Conservation (phyloP, 176 grass and related monocot species). For the Oryza coarctata region DNA sequence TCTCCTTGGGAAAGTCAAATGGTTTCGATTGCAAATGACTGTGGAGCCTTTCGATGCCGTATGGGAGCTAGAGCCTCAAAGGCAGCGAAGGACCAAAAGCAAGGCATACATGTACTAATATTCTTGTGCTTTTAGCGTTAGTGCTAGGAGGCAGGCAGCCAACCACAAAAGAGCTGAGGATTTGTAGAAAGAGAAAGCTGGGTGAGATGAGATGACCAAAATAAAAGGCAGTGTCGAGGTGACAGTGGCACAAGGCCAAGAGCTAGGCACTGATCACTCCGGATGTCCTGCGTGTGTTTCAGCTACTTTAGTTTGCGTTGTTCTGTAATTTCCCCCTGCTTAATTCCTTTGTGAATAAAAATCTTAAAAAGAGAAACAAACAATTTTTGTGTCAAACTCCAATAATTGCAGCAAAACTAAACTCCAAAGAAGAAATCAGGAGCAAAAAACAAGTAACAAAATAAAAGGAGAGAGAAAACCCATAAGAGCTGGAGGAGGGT, state of each 20-base stretch:
- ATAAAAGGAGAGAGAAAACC: slow-evolving; percentile 26
- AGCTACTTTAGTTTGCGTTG: slow-evolving; percentile 36
- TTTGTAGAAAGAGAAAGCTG: slow-evolving; percentile 38
- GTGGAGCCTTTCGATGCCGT: slow-evolving; percentile 32
- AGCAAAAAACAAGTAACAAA: not conserved
- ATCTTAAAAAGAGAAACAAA: slow-evolving; percentile 21
- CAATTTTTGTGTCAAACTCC: not conserved
- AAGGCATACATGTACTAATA: not conserved
- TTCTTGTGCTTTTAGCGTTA: slow-evolving; percentile 13
- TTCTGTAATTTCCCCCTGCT: slow-evolving; percentile 45
- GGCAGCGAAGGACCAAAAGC: slow-evolving; percentile 36
- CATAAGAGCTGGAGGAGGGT: slow-evolving; percentile 34
- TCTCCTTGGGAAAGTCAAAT: slow-evolving; percentile 19
- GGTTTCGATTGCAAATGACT: slow-evolving; percentile 30
- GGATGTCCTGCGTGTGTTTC: slow-evolving; percentile 8
- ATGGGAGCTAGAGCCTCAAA: slow-evolving; percentile 32
- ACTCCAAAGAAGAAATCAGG: not conserved
- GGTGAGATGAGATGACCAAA: slow-evolving; percentile 22
- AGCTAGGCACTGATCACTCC: slow-evolving; percentile 18
- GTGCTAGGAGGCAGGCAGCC: slow-evolving; percentile 7
- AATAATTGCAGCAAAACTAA: not conserved
- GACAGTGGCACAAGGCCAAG: slow-evolving; percentile 28
- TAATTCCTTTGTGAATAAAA: slow-evolving; percentile 41
- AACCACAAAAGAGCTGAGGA: slow-evolving; percentile 25
- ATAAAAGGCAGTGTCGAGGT: slow-evolving; percentile 27